Base-by-base conservation (phyloP, 129 eudicot genomes). In the Centella asiatica region DNA sequence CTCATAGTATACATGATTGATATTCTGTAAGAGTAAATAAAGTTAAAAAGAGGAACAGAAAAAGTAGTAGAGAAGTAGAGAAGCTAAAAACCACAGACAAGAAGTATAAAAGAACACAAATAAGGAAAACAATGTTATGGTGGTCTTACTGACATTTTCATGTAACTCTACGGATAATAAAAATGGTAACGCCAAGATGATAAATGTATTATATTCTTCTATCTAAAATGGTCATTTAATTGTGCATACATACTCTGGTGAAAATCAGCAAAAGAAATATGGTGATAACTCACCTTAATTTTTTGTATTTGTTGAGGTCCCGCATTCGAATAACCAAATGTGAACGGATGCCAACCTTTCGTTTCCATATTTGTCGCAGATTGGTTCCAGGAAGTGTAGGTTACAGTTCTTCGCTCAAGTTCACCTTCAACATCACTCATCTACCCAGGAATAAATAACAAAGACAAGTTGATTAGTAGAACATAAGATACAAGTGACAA, bases 281-380 rank as follows among this genome's bases (percentile, higher is more conserved):
- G 25, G 20, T 3, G 47, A 26, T 13, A 31, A 71, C 40, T 44
- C 33, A 86, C 99, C 99, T 81, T 92, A 65, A 92, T 84, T 47
- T 55, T 76, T 62, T 82, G 78, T 50, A 92, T 76, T 64, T 78
- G 89, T 72, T 72, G 62, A 23, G 96, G 90, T 52, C 78, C 77
- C 1, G 90, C 72, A 78, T 66, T 76, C 49, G 90, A 80, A 70
- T 84, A 92, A 62, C 69, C 87, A 69, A 84, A 92, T 37, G 90
- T 92, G 26, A 80, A 72, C 37, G 96, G 99, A 76, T 92, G 99
- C 99, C 99, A 92, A 63, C 83, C 84, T 65, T 47, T 77, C 17
- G 59, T 57, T 65, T 87, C 99, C 81, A 76, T 78, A 28, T 74
- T 84, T 27, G 84, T 63, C 8, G 83, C 71, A 20, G 90, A 69